Base-by-base conservation (phyloP, 2,329 filamentous ascomycete genomes). In the Pezicula rhizophila region DNA sequence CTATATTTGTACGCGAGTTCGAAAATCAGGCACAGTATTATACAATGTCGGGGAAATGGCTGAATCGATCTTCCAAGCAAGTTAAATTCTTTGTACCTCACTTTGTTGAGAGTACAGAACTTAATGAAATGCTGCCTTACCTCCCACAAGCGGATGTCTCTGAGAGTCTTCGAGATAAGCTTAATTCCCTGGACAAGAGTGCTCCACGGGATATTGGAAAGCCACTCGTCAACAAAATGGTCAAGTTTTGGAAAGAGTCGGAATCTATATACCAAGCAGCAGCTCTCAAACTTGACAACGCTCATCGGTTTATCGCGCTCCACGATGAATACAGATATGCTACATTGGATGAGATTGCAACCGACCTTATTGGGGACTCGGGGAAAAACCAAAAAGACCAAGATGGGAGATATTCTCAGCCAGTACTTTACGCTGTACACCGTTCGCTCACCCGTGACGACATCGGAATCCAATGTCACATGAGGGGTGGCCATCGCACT, bases 381-480 rank as follows among this genome's bases (percentile, higher is more conserved):
- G 23, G 23, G 11, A 47, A 55, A 56, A 18, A 43, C 34, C 5
- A 60, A 26, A 55, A 46, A 34, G 23, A 45, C 8, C 20, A 55
- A 1, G 61, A 64, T 18, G 65, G 63, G 1, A 66, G 64, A 8
- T 75, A 75, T 46, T 67, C 74, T 1, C 55, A 73, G 1, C 59
- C 72, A 25, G 74, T 76, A 8, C 66, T 89, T 5, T 87, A 89
- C 58, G 86, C 87, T 4, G 80, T 90, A 6, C 84, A 89, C 56
- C 78, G 78, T 48, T 77, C 83, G 8, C 63, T 92, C 7, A 64
- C 75, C 20, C 71, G 75, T 37, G 76, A 82, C 51, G 80, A 83
- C 8, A 72, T 81, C 46, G 78, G 73, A 25, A 87, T 90, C 60
- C 72, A 74, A 53, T 78, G 62, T n/a, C 72, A 76, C 52, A 56